Evolutionary conservation across 1,284 basidiomycete genomes (phyloP), one percentile per base, ranked within the genome.

Genomic region (Cutaneotrichosporon mucoides): DNA sequence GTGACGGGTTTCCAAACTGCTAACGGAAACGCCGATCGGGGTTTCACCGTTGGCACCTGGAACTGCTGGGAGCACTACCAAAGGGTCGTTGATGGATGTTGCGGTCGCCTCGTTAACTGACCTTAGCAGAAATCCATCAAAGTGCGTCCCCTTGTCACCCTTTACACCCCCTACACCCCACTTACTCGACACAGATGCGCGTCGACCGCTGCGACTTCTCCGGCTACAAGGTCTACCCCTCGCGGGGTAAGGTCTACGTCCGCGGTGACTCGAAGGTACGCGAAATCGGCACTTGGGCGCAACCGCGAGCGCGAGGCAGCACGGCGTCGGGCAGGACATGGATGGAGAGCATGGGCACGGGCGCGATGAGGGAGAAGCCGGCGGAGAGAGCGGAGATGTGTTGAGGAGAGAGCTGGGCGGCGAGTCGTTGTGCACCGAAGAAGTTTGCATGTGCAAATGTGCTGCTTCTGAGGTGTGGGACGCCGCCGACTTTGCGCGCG

Each of bases 191-290:
- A 52, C 47, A 64, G 60, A 81, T 94, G 93, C 95, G 95, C 86
- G 86, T 94, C 83, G 93, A 97, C 82, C 89, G 91, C 82, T 94
- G 95, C 84, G 88, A 88, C 67, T 96, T 96, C 85, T 93, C 91
- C 73, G 90, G 91, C 74, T 92, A 84, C 85, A 89, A 89, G 79
- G 93, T 97, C 84, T 97, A 96, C 86, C 93, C 93, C 71, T 86
- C 85, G 81, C 92, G 88, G 88, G 93, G 93, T 77, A 90, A 90
- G 79, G 86, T 92, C 71, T 96, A 94, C 80, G 91, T 97, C 79
- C 90, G 93, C 71, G 89, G 90, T 69, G 93, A 97, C 86, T 91
- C 88, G 82, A 96, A 95, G 84, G 92, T 93, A 66, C 74, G 85
- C 34, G 50, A 49, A 42, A 8, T 40, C 37, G 24, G 24, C 24